Conservation (phyloP, 1,284 basidiomycete genomes). For the Trichosporon sp. region DNA sequence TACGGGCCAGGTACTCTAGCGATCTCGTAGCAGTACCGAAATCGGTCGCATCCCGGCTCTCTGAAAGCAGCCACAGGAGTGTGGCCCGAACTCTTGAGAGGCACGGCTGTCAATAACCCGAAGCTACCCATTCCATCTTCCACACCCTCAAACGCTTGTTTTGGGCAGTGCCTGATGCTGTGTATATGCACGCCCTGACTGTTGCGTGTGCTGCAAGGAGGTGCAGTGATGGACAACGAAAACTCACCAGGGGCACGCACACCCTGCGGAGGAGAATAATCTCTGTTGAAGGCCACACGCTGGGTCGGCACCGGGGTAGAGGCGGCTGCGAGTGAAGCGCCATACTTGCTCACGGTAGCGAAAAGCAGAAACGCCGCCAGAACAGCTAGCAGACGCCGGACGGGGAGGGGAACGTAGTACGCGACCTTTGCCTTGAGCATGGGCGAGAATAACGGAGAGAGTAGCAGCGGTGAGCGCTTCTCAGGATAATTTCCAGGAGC, state of each 20-base stretch:
- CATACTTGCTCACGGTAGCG: slow-evolving; percentile 22
- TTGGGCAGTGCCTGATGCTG: not conserved
- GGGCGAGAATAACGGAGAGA: slow-evolving; percentile 6
- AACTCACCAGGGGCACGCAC: slow-evolving; percentile 17
- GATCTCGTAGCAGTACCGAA: no score
- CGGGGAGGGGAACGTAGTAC: slow-evolving; percentile 28
- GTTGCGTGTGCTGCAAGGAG: not conserved
- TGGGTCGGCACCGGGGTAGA: no score
- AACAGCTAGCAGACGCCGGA: slow-evolving; percentile 33
- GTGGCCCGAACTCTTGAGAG: no score
- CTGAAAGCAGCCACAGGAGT: no score
- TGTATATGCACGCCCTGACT: not conserved
- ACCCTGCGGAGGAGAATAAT: slow-evolving; percentile 6
- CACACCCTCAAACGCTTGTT: no score
- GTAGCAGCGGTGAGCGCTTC: not conserved
- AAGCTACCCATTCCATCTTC: no score
- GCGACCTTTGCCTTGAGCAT: not conserved
- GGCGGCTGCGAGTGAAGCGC: slow-evolving; percentile 17
- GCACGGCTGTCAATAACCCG: no score
- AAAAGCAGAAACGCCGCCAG: slow-evolving; percentile 17
- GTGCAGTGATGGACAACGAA: not conserved
- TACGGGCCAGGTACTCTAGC: no score
- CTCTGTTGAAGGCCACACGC: slow-evolving; percentile 16
- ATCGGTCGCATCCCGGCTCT: no score
- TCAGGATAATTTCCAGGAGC: not conserved